Evolutionary conservation across 495 filamentous ascomycete genomes (phyloP).

Genomic region (Xeromyces bisporus): DNA sequence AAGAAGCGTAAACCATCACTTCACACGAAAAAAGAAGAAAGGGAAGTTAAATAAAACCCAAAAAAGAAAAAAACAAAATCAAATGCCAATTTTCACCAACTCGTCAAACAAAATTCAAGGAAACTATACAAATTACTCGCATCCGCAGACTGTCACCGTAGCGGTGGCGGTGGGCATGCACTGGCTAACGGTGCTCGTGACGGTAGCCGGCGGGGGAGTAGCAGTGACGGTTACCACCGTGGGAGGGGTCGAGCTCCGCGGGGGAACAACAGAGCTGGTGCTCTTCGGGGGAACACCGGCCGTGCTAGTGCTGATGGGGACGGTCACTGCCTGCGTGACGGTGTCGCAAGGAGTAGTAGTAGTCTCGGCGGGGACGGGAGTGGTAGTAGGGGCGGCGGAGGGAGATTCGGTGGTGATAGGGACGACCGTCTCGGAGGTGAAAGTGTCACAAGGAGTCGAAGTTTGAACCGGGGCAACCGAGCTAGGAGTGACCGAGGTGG

Average conservation of each 20-base stretch:
- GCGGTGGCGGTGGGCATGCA: neutral
- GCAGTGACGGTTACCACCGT: neutral
- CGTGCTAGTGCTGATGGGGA: slow-evolving; percentile 15
- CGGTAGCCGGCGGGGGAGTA: neutral
- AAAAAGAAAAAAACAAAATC: no score
- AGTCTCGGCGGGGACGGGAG: slow-evolving; percentile 1
- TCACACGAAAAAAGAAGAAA: no score
- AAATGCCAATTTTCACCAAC: no score
- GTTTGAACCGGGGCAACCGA: neutral
- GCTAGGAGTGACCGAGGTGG: neutral
- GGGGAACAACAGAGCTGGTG: slow-evolving; percentile 7
- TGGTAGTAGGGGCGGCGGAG: slow-evolving; percentile 3
- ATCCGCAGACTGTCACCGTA: slow-evolving; percentile 1
- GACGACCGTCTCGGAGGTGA: slow-evolving; percentile 3
- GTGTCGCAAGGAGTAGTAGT: neutral
- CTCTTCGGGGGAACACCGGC: slow-evolving; percentile 14
- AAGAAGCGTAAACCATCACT: neutral
- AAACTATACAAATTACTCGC: neutral
- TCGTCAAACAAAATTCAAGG: neutral
- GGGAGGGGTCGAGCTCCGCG: no score
- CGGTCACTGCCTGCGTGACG: slow-evolving; percentile 5
- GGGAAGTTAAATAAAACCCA: no score
- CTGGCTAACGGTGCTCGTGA: neutral
- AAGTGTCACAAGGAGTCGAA: slow-evolving; percentile 1
- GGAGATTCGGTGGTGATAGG: slow-evolving; percentile 4